Evolutionary conservation across 2,329 filamentous ascomycete species (phyloP), one percentile per base, ranked within the genome.

Genomic region (Fusarium concolor): DNA sequence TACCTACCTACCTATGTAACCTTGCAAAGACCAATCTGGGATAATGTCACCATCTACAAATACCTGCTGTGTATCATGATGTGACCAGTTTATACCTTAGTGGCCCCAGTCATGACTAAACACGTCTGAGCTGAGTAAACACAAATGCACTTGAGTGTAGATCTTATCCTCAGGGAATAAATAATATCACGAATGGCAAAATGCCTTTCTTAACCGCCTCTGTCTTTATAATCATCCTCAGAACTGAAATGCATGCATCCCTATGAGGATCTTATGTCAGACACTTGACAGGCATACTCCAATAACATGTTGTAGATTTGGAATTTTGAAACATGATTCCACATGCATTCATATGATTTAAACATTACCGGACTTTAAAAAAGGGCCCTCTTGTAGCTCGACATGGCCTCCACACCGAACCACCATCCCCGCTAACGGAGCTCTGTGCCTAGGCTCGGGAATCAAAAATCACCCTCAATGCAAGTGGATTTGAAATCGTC

Each of bases 401-500:
- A 43, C 56, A 59, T 38, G 18, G 39, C 39, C 38, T 56, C 39
- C 24, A 51, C 35, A 20, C 12, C 28, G 47, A 52, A 52, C 49
- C 37, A 51, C 35, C 35, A 52, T 38, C 29, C 38, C 65, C 66
- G 42, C 65, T 69, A 69, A 55, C 46, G 33, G 64, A 67, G 44
- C 43, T 49, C 33, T 57, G 29, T 39, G 24, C 39, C 37, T 43
- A 53, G 52, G 42, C 20, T 45, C 55, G 61, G 56, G 56, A 56
- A 62, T 49, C 49, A 33, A 59, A 70, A 72, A 69, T 55, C 65
- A 56, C 68, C 61, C 58, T 50, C 39, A 50, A 43, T 29, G 62
- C 47, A 46, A 43, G 65, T 68, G 67, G 71, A 74, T 73, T 73
- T 70, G 59, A 64, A 73, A 73, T 73, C 71, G 62, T 52, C 38